phyloP scores from a whole-genome alignment of 1,139 yeast genomes.

The Zygoascus meyerae region DNA sequence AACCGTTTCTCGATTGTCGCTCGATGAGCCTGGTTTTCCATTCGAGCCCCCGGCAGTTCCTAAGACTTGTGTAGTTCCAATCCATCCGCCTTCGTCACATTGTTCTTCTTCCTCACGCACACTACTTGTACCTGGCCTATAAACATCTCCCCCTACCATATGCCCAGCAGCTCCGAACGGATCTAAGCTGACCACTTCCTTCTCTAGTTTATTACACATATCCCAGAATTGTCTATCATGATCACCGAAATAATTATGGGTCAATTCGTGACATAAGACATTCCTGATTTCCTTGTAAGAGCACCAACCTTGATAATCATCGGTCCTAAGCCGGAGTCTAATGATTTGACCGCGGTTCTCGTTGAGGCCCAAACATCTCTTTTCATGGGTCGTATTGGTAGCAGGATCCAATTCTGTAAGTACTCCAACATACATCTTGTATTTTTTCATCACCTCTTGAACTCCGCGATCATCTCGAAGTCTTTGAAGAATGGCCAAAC shows the following conservation, averaged over 20 bases:
- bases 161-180: slow-evolving; percentile 28
- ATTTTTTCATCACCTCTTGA: slow-evolving; percentile 33
- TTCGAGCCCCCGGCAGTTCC: slow-evolving; percentile 13
- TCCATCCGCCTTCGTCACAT: slow-evolving; percentile 28
- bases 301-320: slow-evolving; percentile 37
- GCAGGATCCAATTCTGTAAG: slow-evolving; percentile 39
- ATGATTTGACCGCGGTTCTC: slow-evolving; percentile 35
- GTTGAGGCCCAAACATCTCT: slow-evolving; percentile 33
- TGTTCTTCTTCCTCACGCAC: slow-evolving; percentile 10
- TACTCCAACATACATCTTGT: slow-evolving; percentile 34
- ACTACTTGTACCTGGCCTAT: slow-evolving; percentile 20
- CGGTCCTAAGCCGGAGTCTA: slow-evolving; percentile 37
- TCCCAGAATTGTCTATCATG: slow-evolving; percentile 37
- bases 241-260: slow-evolving; percentile 36
- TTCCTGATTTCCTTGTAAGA: slow-evolving; percentile 33
- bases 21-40: not conserved
- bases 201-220: slow-evolving; percentile 32
- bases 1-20: slow-evolving; percentile 13
- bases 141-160: slow-evolving; percentile 22
- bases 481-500: slow-evolving; percentile 29
- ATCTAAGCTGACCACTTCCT: slow-evolving; percentile 33
- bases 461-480: slow-evolving; percentile 35
- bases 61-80: slow-evolving; percentile 24
- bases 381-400: slow-evolving; percentile 30
- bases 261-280: slow-evolving; percentile 38